phyloP scores from a whole-genome alignment of 202 grass and related monocot species.

The Miscanthus sacchariflorus region DNA sequence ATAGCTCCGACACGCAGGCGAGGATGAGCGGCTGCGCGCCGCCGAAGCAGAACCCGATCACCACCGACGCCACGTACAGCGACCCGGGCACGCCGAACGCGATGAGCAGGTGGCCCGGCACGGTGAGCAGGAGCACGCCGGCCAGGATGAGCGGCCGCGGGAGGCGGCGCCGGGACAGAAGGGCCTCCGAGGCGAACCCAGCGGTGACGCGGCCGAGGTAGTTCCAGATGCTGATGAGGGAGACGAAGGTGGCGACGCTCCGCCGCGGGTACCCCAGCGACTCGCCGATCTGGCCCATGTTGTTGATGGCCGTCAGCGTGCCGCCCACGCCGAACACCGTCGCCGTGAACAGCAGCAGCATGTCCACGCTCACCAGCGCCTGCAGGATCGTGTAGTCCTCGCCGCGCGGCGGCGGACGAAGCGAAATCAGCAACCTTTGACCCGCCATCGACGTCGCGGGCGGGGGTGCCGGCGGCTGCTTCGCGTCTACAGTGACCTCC shows the following conservation, averaged over 20 bases:
- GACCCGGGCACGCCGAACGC: slow-evolving; percentile 66
- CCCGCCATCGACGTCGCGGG: background rate
- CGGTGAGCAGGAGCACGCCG: slow-evolving; percentile 55
- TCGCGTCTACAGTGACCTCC: too few species aligned
- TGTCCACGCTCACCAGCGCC: slow-evolving; percentile 76
- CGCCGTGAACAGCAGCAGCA: slow-evolving; percentile 68
- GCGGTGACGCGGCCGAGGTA: slow-evolving; percentile 71
- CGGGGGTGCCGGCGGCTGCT: too few species aligned
- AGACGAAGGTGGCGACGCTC: slow-evolving; percentile 71
- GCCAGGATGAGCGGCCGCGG: slow-evolving; percentile 60
- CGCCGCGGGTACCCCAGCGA: slow-evolving; percentile 64
- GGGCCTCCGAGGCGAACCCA: slow-evolving; percentile 66
- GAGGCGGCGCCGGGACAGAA: slow-evolving; percentile 44
- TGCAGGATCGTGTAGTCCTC: slow-evolving; percentile 84
- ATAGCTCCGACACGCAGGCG: slow-evolving; percentile 68
- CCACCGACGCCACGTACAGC: slow-evolving; percentile 63
- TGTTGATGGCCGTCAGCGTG: slow-evolving; percentile 68
- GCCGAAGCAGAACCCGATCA: slow-evolving; percentile 73
- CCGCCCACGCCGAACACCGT: slow-evolving; percentile 68
- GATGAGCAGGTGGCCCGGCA: slow-evolving; percentile 59
- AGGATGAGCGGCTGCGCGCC: slow-evolving; percentile 65
- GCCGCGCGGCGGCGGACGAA: slow-evolving; percentile 50
- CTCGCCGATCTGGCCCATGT: slow-evolving; percentile 87
- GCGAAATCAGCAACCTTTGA: background rate
- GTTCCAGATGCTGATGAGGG: slow-evolving; percentile 93